Evolutionary conservation across 257 asterid genomes (phyloP).

Genomic region (Linaria vulgaris): DNA sequence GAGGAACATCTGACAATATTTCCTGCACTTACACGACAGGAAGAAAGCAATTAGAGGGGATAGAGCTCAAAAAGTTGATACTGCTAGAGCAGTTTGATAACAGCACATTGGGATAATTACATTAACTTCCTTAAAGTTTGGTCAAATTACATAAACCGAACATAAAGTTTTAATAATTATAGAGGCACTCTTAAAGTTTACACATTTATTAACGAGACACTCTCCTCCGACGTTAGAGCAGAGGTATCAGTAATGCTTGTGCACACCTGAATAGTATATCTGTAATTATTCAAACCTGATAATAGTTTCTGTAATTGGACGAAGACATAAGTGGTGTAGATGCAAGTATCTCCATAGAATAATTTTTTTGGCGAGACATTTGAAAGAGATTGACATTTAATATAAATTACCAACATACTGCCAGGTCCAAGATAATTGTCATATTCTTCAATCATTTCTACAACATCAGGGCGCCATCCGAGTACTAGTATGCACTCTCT

Average conservation of each 20-base stretch:
- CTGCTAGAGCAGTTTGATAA: too few species aligned
- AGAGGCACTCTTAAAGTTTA: too few species aligned
- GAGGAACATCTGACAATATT: slow-evolving; percentile 87
- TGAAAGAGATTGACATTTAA: slow-evolving; percentile 5
- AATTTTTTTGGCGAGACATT: neutral
- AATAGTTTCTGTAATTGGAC: too few species aligned
- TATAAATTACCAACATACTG: slow-evolving; percentile 63
- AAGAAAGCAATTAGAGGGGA: slow-evolving; percentile 10
- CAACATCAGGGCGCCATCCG: slow-evolving; percentile 90
- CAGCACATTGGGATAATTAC: too few species aligned
- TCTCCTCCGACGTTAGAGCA: too few species aligned
- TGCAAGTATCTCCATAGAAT: neutral
- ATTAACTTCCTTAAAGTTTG: too few species aligned
- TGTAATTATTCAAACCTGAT: too few species aligned
- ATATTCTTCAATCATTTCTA: slow-evolving; percentile 87
- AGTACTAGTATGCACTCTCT: slow-evolving; percentile 81
- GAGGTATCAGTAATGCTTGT: neutral
- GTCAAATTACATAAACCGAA: too few species aligned
- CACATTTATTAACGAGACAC: too few species aligned
- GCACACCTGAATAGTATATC: neutral
- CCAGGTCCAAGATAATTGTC: slow-evolving; percentile 96
- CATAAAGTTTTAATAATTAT: too few species aligned
- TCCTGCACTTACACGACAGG: slow-evolving; percentile 50
- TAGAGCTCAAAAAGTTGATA: neutral
- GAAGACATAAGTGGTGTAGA: too few species aligned